Conservation (phyloP, 192 early-diverging fungal genomes). For the Gamsiella multidivaricata region DNA sequence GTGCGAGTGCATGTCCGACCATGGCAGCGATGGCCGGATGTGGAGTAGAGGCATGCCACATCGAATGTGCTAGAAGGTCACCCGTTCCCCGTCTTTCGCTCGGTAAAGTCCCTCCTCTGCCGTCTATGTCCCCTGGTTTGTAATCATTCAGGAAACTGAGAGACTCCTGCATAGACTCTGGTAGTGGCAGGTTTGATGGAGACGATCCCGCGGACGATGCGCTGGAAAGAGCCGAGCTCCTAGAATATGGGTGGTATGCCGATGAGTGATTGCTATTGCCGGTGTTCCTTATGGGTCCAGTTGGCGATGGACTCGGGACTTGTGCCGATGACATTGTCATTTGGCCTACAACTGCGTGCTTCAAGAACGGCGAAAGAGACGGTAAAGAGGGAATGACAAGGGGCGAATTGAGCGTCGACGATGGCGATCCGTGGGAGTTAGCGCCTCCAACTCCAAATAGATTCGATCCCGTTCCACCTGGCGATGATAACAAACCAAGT, state of each 20-base stretch:
- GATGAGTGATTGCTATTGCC: conserved; percentile 7
- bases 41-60: conserved; percentile 43
- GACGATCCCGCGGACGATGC: conserved; percentile 16
- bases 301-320: conserved; percentile 6
- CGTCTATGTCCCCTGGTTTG: conserved; percentile 25
- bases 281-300: conserved; percentile 27
- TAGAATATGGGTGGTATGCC: conserved; percentile 33
- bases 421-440: conserved; percentile 8
- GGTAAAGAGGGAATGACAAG: conserved; percentile 44
- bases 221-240: conserved; percentile 7
- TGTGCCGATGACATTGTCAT: conserved; percentile 30
- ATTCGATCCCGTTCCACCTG: conserved; percentile 5
- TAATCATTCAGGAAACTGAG: conserved; percentile 51
- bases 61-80: conserved; percentile 14
- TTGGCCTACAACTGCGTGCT: conserved; percentile 28
- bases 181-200: conserved; percentile 26
- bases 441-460: conserved; percentile 13
- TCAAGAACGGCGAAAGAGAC: conserved; percentile 41
- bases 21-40: conserved; percentile 52
- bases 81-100: background rate
- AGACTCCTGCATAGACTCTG: conserved; percentile 49
- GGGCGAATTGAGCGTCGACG: conserved; percentile 30
- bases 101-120: background rate
- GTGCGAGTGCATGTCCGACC: conserved; percentile 42
- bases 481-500: conserved; percentile 27